Evolutionary conservation across 176 grass and related monocot species (phyloP), one percentile per base, ranked within the genome.

Genomic region (Saccharum officinarum): DNA sequence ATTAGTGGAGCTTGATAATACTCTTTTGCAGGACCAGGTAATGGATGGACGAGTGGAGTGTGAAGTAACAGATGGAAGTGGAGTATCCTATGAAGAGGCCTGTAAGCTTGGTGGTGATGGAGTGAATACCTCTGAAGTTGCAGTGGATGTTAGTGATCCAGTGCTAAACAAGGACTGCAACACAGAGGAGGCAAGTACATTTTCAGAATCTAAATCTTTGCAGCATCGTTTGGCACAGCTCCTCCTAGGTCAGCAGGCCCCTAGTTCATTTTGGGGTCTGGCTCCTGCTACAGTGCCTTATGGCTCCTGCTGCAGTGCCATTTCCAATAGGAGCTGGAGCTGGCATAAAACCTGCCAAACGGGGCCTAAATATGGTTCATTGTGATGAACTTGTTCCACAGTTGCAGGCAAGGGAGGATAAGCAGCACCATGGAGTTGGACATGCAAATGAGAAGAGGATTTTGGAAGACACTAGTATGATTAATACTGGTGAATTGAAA

Each of bases 181-280:
- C 55, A 84, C 3, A 5, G 42, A 73, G 23, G 78, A 87, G 81
- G 86, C 66, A 84, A 84, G 75, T 88, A 41, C 15, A 44, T 52
- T 79, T 63, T 63, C 23, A 63, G 60, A 28, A 28, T 63, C 60
- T 63, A 63, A 5, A 63, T 63, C 60, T 26, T 12, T 59, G 20
- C 8, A 2, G 20, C 54, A 59, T n/a, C 16, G 3, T 22, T 59
- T 59, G 18, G 54, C 8, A n/a, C 54, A 10, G 20, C 54, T 59
- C 20, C 20, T 59, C 18, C 54, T n/a, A 59, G 20, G 7, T 17
- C 47, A 50, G 14, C 15, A 50, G 47, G 15, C 15, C 15, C 47
- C 14, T 50, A 50, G 4, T 50, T 50, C 47, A 50, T 50, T 50
- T 50, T 50, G 47, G 47, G 47, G 15, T 59, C 54, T 10, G 8